These are phyloP conservation scores for Capronia epimyces DNA, from an alignment of 2,329 filamentous ascomycete species.

Conservation along the genomic window DNA sequence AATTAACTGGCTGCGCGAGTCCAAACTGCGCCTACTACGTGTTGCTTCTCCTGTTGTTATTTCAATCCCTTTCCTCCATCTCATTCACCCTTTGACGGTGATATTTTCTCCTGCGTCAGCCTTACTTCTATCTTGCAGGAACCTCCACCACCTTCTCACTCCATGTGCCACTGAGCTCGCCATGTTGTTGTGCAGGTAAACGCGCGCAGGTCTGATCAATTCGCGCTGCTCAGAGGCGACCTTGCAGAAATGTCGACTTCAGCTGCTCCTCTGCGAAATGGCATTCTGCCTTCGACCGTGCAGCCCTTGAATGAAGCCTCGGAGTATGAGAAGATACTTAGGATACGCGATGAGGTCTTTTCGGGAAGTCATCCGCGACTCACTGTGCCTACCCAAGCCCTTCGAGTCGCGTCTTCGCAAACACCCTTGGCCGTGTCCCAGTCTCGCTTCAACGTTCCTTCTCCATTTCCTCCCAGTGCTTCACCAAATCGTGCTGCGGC, in stretches of 20 bases:
- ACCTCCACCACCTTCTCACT: neutral
- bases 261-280: constrained; percentile 26
- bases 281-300: constrained; percentile 28
- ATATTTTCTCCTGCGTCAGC: neutral
- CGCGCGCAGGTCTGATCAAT: neutral
- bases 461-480: constrained; percentile 20
- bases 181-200: constrained; percentile 21
- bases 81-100: neutral
- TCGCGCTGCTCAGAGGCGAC: constrained; percentile 20
- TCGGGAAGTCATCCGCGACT: constrained; percentile 62
- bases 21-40: neutral
- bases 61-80: neutral
- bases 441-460: constrained; percentile 26
- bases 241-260: constrained; percentile 23
- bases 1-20: neutral
- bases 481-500: constrained; percentile 29
- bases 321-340: constrained; percentile 75
- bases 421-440: constrained; percentile 32
- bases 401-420: constrained; percentile 39
- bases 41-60: neutral
- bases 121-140: neutral
- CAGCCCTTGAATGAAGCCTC: constrained; percentile 50
- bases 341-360: constrained; percentile 73
- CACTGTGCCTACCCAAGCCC: constrained; percentile 51
- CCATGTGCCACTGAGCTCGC: constrained; percentile 3